These are phyloP conservation scores for Capsicum pubescens DNA, from an alignment of 257 asterid species.

Conservation along the genomic window DNA sequence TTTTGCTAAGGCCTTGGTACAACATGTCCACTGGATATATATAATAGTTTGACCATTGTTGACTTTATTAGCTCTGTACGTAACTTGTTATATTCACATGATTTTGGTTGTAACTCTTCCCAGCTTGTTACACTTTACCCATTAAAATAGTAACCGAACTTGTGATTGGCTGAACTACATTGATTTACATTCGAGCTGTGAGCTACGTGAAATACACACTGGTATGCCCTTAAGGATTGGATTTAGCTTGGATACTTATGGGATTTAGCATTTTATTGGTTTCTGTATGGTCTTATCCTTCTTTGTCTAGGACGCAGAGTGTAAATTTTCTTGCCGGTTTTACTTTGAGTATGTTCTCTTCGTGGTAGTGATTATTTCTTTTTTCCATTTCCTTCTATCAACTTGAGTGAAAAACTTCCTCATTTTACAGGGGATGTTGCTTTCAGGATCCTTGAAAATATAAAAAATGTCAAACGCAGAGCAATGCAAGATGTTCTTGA, in stretches of 20 bases:
- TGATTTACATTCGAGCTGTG: not conserved
- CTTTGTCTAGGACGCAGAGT: not conserved
- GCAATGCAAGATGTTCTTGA: slow-evolving; percentile 67
- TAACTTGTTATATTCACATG: not conserved
- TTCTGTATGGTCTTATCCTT: slow-evolving; percentile 1
- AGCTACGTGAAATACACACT: not conserved
- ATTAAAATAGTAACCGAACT: slow-evolving; percentile 42
- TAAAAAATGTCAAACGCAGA: slow-evolving; percentile 55
- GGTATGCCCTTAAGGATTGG: not conserved
- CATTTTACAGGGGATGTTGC: slow-evolving; percentile 92
- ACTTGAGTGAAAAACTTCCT: slow-evolving; percentile 35
- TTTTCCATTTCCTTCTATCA: not conserved
- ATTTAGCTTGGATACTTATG: slow-evolving; percentile 1
- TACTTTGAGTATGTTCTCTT: slow-evolving; percentile 24
- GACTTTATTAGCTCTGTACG: slow-evolving; percentile 9
- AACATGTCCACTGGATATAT: slow-evolving; percentile 16
- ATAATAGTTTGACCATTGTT: not conserved
- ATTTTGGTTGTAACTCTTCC: not conserved
- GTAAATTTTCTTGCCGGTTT: not conserved
- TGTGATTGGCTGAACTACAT: slow-evolving; percentile 51
- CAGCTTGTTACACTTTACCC: slow-evolving; percentile 33
- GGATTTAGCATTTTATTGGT: slow-evolving; percentile 10
- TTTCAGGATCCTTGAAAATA: slow-evolving; percentile 76
- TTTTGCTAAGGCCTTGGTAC: not conserved
- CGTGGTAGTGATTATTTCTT: not conserved